Conservation (phyloP, 2,329 filamentous ascomycete species). For the Aureobasidium melanogenum region DNA sequence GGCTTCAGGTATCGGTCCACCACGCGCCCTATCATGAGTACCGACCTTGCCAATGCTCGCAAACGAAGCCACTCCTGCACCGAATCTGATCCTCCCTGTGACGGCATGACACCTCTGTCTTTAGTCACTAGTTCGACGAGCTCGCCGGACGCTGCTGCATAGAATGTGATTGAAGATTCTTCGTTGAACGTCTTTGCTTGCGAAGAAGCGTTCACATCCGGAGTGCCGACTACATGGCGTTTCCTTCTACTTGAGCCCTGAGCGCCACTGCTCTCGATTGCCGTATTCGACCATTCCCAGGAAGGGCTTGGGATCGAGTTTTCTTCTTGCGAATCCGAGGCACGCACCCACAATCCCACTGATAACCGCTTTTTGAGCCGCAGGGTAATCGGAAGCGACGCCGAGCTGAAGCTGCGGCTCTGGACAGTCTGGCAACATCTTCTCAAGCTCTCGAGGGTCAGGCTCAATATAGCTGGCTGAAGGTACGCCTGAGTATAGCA, state of each 20-base stretch:
- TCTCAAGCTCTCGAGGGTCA: no score
- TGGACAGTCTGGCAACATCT: background rate
- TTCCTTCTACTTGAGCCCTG: no score
- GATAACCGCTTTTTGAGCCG: background rate
- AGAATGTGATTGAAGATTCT: background rate
- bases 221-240: no score
- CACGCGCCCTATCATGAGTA: no score
- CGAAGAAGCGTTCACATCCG: no score
- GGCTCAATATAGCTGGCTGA: no score
- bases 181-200: background rate
- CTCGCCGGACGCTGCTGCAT: background rate
- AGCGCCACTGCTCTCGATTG: no score
- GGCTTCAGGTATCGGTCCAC: background rate
- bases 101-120: background rate
- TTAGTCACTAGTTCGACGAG: background rate
- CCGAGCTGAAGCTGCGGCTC: background rate
- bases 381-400: background rate
- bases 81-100: background rate
- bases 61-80: conserved; percentile 3
- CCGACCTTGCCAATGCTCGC: background rate
- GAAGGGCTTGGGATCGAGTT: background rate
- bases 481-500: no score
- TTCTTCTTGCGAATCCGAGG: background rate
- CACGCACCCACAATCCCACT: background rate
- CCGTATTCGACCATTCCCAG: no score